A percentile compares a stretch with the other conserved stretches of the same genome.
These are phyloP conservation scores for Phragmites australis DNA, from an alignment of 176 grass and related monocot genomes.

Conservation along the genomic window DNA sequence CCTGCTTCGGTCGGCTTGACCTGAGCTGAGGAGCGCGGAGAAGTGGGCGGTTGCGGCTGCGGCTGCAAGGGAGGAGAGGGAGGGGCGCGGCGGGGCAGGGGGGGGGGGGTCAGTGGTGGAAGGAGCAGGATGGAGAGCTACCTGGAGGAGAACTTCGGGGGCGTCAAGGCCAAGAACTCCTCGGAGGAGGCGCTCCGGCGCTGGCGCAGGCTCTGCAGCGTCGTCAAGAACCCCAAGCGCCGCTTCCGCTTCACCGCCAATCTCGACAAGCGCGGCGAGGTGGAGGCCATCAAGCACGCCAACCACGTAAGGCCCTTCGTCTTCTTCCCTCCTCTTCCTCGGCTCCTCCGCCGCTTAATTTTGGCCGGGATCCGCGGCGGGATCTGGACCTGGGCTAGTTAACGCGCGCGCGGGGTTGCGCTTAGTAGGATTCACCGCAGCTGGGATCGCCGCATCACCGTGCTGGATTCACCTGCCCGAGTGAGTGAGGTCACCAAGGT, in stretches of 20 bases:
- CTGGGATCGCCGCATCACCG: not conserved
- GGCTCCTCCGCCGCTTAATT: not conserved
- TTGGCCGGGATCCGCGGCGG: slow-evolving; percentile 19
- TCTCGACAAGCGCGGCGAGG: slow-evolving; percentile 83
- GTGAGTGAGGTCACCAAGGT: not conserved
- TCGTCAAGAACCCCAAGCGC: slow-evolving; percentile 97
- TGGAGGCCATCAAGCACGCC: slow-evolving; percentile 76
- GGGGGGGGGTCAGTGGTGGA: too few species aligned
- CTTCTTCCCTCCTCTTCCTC: fast-evolving
- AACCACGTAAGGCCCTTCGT: slow-evolving; percentile 30
- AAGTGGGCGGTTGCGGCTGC: too few species aligned
- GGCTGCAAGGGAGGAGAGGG: too few species aligned
- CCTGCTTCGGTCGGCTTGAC: too few species aligned
- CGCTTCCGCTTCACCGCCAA: slow-evolving; percentile 96
- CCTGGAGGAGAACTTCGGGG: slow-evolving; percentile 65
- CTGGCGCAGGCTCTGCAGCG: slow-evolving; percentile 77
- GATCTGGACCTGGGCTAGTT: slow-evolving; percentile 20
- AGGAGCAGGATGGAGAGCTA: slow-evolving; percentile 50
- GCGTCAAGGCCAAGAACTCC: slow-evolving; percentile 67
- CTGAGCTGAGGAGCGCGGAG: too few species aligned
- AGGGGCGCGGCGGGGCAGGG: too few species aligned
- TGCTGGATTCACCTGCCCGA: not conserved
- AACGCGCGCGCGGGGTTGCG: too few species aligned
- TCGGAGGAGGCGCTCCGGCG: slow-evolving; percentile 82
- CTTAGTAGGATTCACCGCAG: too few species aligned